Evolutionary conservation across 2,329 filamentous ascomycete species (phyloP).

Genomic region (Albifimbria verrucaria): DNA sequence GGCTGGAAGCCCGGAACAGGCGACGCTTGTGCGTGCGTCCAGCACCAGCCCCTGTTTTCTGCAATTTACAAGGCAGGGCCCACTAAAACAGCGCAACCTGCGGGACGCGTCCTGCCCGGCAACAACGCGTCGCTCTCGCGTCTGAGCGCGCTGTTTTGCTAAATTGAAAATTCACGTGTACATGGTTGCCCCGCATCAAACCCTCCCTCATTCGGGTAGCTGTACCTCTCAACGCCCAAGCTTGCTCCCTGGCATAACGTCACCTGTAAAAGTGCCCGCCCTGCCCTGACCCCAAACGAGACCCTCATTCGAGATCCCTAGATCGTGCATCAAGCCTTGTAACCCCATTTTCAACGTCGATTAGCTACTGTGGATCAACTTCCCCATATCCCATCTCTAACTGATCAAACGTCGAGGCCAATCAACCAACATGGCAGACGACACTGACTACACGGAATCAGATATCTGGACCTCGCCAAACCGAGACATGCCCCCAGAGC

Average conservation of each 20-base stretch:
- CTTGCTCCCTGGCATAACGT: slow-evolving; percentile 1
- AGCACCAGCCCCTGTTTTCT: slow-evolving; percentile 15
- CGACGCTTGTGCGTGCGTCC: too few relatives aligned
- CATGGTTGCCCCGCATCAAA: slow-evolving; percentile 1
- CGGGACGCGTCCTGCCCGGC: slow-evolving; percentile 19
- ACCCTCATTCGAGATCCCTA: background rate
- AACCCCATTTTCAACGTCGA: background rate
- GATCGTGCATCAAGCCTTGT: slow-evolving; percentile 9
- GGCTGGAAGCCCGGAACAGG: background rate
- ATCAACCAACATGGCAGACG: slow-evolving; percentile 37
- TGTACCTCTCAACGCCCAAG: background rate
- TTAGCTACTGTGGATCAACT: background rate
- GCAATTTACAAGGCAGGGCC: too few relatives aligned
- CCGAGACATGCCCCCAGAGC: slow-evolving; percentile 24
- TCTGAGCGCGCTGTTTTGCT: slow-evolving; percentile 17
- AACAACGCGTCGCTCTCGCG: slow-evolving; percentile 27
- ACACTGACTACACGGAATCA: slow-evolving; percentile 43
- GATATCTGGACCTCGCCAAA: slow-evolving; percentile 46
- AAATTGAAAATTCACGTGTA: background rate
- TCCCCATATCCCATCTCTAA: too few relatives aligned
- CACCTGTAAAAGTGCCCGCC: background rate
- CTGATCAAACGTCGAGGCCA: slow-evolving; percentile 1
- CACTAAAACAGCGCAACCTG: too few relatives aligned
- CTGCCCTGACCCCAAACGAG: too few relatives aligned
- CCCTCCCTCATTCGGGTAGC: background rate